Evolutionary conservation across 176 grass and related monocot species (phyloP), one percentile per base, ranked within the genome.

Genomic region (Melocanna baccifera): DNA sequence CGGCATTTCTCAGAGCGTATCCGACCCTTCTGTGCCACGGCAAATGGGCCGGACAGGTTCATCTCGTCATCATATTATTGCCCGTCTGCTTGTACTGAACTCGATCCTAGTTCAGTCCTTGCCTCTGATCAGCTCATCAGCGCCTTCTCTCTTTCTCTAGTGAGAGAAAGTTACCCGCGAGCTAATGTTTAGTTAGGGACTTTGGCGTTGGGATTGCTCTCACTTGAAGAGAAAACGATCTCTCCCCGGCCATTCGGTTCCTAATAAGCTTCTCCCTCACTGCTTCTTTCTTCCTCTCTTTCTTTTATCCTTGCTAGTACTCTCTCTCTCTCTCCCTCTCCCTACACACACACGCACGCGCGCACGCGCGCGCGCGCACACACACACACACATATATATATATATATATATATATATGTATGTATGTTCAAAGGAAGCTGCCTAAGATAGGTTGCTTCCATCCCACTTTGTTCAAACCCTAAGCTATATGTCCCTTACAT

Each of bases 181-280:
- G 83, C 87, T 81, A 76, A 81, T 85, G 25, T 70, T 89, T 81
- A 69, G 77, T 85, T 76, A 69, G 40, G 52, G 14, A 77, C 29
- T 20, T 71, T 16, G 55, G 66, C 52, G 58, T 52, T 53, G 78
- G 28, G 70, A 75, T 88, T 88, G 89, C 86, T 85, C 82, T 82
- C 73, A 53, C 65, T 86, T 79, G 51, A 91, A 88, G 78, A 91
- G 82, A 91, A 88, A 85, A 85, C 73, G 78, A 88, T 83, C 76
- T 87, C 75, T 69, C 67, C 84, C 65, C 79, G 7, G 76, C 81
- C 66, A 26, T 22, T 23, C 19, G 28, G 30, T 61, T 73, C 62
- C 26, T 73, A 23, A 22, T 16, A 59, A 64, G 11, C 71, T 84
- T 84, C 71, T 55, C 45, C 32, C 32, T 75, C 59, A 43, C 32